Conservation (phyloP, 345 rosid species). For the Salix exigua region DNA sequence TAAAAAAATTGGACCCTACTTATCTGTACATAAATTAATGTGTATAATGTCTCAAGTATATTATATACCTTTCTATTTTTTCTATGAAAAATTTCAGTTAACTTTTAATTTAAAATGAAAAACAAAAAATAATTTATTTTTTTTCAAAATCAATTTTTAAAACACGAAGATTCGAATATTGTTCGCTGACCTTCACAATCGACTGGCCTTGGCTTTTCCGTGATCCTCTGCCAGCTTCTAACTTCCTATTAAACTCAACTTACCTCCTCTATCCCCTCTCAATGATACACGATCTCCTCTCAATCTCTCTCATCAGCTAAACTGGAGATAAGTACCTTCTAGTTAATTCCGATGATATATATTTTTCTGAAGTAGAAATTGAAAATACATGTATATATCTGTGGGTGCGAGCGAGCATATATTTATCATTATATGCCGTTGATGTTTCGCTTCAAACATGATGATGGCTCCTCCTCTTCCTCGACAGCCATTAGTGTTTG, state of each 20-base stretch:
- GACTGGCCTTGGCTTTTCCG: background rate
- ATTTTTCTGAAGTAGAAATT: background rate
- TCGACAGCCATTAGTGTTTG: constrained; percentile 42
- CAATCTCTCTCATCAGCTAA: background rate
- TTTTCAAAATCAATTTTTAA: too few species aligned
- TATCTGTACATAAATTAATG: background rate
- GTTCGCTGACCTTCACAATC: background rate
- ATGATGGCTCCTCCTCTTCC: constrained; percentile 7
- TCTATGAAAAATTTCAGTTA: too few species aligned
- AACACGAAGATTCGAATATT: background rate
- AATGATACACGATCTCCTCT: background rate
- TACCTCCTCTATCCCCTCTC: background rate
- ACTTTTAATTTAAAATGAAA: too few species aligned
- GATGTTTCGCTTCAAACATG: background rate
- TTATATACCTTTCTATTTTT: too few species aligned
- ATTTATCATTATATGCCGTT: background rate
- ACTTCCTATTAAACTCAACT: background rate
- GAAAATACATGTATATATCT: background rate
- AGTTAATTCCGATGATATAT: background rate
- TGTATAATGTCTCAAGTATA: too few species aligned
- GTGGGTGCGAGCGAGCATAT: too few species aligned
- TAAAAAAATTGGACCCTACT: background rate
- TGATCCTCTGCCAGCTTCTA: background rate
- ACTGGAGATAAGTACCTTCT: background rate
- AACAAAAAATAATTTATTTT: too few species aligned